Evolutionary conservation across 2,329 filamentous ascomycete species (phyloP), one percentile per base, ranked within the genome.

Genomic region (Aspergillus quadricinctus): DNA sequence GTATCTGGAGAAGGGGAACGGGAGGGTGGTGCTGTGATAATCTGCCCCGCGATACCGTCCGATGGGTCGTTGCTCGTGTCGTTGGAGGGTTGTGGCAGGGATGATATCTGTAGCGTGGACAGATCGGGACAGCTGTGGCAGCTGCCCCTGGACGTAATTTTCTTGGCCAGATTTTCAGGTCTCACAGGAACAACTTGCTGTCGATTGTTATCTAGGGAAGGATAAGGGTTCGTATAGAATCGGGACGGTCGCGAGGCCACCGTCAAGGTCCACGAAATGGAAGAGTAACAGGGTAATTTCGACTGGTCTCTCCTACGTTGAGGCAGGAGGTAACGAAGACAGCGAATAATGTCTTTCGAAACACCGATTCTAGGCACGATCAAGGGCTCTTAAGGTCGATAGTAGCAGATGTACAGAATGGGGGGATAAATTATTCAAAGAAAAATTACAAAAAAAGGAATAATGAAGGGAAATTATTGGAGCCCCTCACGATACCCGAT

Each of bases 61-160:
- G 66, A 53, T 53, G 61, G 57, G 60, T 64, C 64, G 61, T 61
- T 55, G 61, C 60, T 55, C 52, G 62, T 57, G 62, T 62, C 65
- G 64, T 61, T 59, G 53, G 60, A 53, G 53, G 64, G 52, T 27
- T 61, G 60, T 56, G 59, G 62, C 59, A 61, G 58, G 58, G 64
- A 61, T 56, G 67, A 63, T 64, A 69, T 70, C 61, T 69, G 70
- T 61, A 75, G 65, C 55, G 69, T 66, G 46, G 71, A 73, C 61
- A 75, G 68, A 68, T 76, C 72, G 65, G 73, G 73, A 71, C 73
- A 76, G 72, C 74, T 74, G 64, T 71, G 64, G 59, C 69, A 75
- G 73, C 72, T 72, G 72, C 71, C 69, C 69, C 70, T 69, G 63
- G 67, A 67, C 59, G 68, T 65, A 40, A 65, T 67, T 67, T 72